These are phyloP conservation scores for Trichophyton simii DNA, from an alignment of 2,329 filamentous ascomycete genomes.

Conservation along the genomic window DNA sequence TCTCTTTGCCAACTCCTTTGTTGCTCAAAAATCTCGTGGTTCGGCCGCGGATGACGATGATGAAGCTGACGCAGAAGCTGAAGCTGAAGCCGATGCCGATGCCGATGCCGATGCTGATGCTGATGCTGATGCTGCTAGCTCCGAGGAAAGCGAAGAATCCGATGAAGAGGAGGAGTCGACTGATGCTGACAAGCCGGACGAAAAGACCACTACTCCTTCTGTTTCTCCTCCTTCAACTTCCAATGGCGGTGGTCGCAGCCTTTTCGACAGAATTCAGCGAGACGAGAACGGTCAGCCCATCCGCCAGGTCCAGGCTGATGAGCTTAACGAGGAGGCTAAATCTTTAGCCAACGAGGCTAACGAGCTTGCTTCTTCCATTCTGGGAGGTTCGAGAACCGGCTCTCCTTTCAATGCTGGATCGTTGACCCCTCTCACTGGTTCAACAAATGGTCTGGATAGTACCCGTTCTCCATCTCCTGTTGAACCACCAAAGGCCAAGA, in stretches of 20 bases:
- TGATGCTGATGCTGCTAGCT: background rate
- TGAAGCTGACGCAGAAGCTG: too few species aligned
- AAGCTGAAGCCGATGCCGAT: background rate
- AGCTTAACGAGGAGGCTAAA: constrained; percentile 3
- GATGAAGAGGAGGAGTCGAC: constrained; percentile 9
- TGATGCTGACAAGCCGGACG: constrained; percentile 9
- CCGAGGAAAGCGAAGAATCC: background rate
- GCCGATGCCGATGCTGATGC: background rate
- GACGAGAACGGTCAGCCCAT: constrained; percentile 19
- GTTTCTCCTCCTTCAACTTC: constrained; percentile 10
- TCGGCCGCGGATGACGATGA: background rate
- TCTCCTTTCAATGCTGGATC: constrained; percentile 19
- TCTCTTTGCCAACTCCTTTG: constrained; percentile 14
- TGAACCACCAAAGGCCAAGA: constrained; percentile 5
- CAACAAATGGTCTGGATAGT: constrained; percentile 7
- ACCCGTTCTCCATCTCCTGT: constrained; percentile 15
- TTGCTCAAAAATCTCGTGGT: constrained; percentile 8
- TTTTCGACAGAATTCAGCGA: constrained; percentile 26
- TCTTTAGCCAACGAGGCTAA: constrained; percentile 10
- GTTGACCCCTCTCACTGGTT: constrained; percentile 14
- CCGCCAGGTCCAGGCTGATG: constrained; percentile 11
- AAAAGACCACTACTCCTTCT: constrained; percentile 8
- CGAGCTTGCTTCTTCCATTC: constrained; percentile 15
- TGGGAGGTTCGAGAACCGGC: constrained; percentile 18
- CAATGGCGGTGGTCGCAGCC: constrained; percentile 19